Evolutionary conservation across 140 eudicot species (phyloP).

Genomic region (Ambrosia hybrid): DNA sequence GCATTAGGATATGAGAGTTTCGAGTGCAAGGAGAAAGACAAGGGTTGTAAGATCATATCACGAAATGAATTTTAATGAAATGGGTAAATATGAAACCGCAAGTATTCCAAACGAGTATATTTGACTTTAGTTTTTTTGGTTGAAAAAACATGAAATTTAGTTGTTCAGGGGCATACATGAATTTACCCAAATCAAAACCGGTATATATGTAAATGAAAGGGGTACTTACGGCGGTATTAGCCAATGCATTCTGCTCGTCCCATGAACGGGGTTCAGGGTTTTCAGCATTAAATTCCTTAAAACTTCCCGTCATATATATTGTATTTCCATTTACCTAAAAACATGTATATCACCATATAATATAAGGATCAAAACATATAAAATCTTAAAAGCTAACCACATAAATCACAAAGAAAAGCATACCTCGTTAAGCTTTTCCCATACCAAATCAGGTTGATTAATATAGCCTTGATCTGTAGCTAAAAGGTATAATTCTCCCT

Average conservation of each 20-base stretch:
- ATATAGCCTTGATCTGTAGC: conserved; percentile 91
- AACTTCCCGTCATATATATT: conserved; percentile 66
- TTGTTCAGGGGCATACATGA: neutral
- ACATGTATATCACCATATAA: conserved; percentile 2
- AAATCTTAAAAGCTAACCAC: neutral
- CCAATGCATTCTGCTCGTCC: conserved; percentile 71
- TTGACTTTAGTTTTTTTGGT: no score
- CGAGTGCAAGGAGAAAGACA: no score
- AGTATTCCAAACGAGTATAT: no score
- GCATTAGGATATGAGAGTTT: no score
- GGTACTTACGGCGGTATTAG: conserved; percentile 73
- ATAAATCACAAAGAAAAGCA: conserved; percentile 3
- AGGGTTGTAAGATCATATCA: no score
- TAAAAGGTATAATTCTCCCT: conserved; percentile 67
- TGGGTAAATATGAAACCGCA: neutral
- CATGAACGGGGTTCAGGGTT: conserved; percentile 54
- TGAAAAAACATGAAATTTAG: no score
- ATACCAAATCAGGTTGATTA: conserved; percentile 82
- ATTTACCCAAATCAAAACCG: neutral
- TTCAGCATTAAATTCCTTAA: conserved; percentile 84
- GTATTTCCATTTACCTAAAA: conserved; percentile 92
- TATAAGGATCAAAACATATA: neutral
- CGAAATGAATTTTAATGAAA: no score
- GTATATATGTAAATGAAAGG: neutral
- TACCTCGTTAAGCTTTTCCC: conserved; percentile 96